Evolutionary conservation across 129 eudicot species (phyloP).

Genomic region (Ambrosia trifida): DNA sequence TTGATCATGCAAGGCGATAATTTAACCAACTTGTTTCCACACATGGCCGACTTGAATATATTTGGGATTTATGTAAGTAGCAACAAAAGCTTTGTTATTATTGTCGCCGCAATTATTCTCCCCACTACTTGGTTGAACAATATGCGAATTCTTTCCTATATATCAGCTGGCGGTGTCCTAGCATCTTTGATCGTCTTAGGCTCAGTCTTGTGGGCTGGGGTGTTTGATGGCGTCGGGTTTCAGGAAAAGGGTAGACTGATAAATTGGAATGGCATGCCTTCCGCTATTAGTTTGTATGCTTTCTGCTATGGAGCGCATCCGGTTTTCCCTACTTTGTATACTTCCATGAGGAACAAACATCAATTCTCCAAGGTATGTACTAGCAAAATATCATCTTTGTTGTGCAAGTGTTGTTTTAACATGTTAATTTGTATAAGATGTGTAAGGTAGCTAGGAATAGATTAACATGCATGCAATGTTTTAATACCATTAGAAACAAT

Average conservation of each 20-base stretch:
- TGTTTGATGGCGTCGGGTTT: conserved; percentile 38
- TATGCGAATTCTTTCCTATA: conserved; percentile 36
- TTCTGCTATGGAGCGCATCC: conserved; percentile 92
- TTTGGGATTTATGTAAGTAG: conserved; percentile 25
- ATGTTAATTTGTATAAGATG: too few species aligned
- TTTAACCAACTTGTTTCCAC: conserved; percentile 33
- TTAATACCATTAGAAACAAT: too few species aligned
- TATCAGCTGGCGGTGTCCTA: conserved; percentile 41
- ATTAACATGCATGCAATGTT: too few species aligned
- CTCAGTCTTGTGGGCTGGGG: conserved; percentile 37
- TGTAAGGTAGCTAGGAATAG: too few species aligned
- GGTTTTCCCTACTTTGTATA: conserved; percentile 75
- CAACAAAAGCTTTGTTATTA: conserved; percentile 30
- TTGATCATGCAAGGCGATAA: conserved; percentile 45
- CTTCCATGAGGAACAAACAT: conserved; percentile 59
- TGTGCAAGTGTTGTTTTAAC: too few species aligned
- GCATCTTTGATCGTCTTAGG: conserved; percentile 35
- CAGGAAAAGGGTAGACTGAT: conserved; percentile 25
- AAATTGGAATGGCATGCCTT: conserved; percentile 36
- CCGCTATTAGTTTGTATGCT: conserved; percentile 65
- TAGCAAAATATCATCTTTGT: too few species aligned
- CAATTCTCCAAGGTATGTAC: conserved; percentile 62
- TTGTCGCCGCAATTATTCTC: conserved; percentile 30
- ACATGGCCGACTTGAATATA: conserved; percentile 24
- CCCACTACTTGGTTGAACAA: conserved; percentile 41